phyloP scores from a whole-genome alignment of 345 rosid genomes.

The Syzygium aqueum region DNA sequence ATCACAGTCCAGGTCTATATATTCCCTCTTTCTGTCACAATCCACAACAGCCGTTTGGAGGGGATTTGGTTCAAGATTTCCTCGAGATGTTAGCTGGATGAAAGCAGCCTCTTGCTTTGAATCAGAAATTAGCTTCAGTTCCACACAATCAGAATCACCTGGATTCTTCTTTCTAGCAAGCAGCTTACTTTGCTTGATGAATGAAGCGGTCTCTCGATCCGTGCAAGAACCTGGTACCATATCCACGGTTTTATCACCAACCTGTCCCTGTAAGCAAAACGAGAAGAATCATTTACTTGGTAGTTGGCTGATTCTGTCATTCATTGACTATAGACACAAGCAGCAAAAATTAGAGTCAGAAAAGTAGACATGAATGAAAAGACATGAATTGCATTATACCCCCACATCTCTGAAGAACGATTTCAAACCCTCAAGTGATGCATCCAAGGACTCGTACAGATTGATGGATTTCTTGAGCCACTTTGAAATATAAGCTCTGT shows the following conservation, averaged over 20 bases:
- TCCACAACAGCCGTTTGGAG: conserved; percentile 22
- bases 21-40: conserved; percentile 20
- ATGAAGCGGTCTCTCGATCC: conserved; percentile 12
- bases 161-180: conserved; percentile 19
- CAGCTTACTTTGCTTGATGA: conserved; percentile 11
- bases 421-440: conserved; percentile 49
- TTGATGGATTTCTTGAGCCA: conserved; percentile 85
- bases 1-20: conserved; percentile 43
- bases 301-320: not conserved
- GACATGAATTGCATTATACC: conserved; percentile 24
- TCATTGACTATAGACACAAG: not conserved
- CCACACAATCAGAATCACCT: conserved; percentile 18
- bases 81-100: conserved; percentile 16
- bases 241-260: conserved; percentile 25
- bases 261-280: conserved; percentile 39
- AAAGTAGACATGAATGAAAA: not conserved
- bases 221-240: conserved; percentile 11
- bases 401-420: conserved; percentile 69
- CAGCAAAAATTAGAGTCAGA: not conserved
- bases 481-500: conserved; percentile 64
- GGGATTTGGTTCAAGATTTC: conserved; percentile 20
- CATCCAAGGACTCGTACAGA: conserved; percentile 47
- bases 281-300: conserved; percentile 2
- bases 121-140: conserved; percentile 11
- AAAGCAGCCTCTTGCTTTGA: conserved; percentile 15